Evolutionary conservation across 2,329 filamentous ascomycete species (phyloP).

Genomic region (Colletotrichum tropicicola): DNA sequence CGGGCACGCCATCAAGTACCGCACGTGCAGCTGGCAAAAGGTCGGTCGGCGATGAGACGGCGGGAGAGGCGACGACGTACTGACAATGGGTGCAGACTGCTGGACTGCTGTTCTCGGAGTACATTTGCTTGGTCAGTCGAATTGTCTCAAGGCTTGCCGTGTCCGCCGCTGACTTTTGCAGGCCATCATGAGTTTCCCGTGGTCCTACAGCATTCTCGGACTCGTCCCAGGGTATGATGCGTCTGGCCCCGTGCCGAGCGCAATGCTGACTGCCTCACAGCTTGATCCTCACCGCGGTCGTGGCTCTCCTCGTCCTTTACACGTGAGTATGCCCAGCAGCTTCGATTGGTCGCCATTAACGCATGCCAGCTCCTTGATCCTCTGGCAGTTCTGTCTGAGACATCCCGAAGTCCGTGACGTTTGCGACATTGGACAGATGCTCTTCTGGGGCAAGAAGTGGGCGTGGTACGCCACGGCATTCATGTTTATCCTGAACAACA

Average conservation of each 20-base stretch:
- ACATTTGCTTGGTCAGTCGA: constrained; percentile 64
- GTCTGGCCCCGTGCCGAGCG: constrained; percentile 30
- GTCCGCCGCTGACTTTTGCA: constrained; percentile 39
- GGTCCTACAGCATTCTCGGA: constrained; percentile 88
- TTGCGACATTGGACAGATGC: constrained; percentile 94
- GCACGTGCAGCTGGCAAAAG: constrained; percentile 94
- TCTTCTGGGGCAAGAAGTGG: constrained; percentile 87
- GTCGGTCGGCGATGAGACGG: not conserved
- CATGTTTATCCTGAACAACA: constrained; percentile 96
- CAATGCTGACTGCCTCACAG: constrained; percentile 38
- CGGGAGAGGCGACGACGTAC: not conserved
- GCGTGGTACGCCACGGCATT: constrained; percentile 75
- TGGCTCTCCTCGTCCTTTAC: constrained; percentile 83
- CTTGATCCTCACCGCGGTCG: constrained; percentile 81
- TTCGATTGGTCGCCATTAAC: constrained; percentile 23
- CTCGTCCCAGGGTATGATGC: constrained; percentile 71
- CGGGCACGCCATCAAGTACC: constrained; percentile 85
- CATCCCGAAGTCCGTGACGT: constrained; percentile 93
- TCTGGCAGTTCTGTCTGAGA: constrained; percentile 88
- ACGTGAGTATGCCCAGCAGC: constrained; percentile 53
- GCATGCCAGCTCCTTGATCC: constrained; percentile 40
- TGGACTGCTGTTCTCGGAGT: constrained; percentile 90
- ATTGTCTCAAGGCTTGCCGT: too few relatives aligned
- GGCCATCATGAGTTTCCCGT: constrained; percentile 93
- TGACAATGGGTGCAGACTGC: constrained; percentile 66